phyloP scores from a whole-genome alignment of 805 yeast genomes.

The Cyberlindnera amylophila region DNA sequence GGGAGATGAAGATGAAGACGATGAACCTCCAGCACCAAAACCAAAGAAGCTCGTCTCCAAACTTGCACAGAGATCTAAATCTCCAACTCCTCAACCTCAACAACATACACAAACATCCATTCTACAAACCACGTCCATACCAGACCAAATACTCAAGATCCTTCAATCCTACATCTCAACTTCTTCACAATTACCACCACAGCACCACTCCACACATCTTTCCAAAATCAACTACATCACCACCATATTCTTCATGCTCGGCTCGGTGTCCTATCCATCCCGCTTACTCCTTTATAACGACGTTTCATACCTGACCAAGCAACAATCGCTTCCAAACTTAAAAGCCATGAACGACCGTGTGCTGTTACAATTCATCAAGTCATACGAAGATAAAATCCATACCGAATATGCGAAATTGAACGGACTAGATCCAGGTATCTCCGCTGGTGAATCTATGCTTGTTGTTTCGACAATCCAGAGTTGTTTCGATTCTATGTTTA shows the following conservation, averaged over 20 bases:
- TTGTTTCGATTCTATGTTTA: slow-evolving; percentile 6
- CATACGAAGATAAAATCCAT: slow-evolving; percentile 12
- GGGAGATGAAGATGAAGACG: slow-evolving; percentile 26
- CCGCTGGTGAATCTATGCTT: slow-evolving; percentile 12
- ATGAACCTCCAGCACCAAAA: background rate
- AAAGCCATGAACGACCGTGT: slow-evolving; percentile 38
- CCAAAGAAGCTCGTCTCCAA: slow-evolving; percentile 21
- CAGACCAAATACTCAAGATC: slow-evolving; percentile 11
- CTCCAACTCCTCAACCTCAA: slow-evolving; percentile 14
- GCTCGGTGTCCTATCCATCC: slow-evolving; percentile 13
- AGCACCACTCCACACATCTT: slow-evolving; percentile 13
- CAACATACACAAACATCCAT: background rate
- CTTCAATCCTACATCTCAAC: slow-evolving; percentile 18
- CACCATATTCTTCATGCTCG: slow-evolving; percentile 19
- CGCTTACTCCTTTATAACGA: slow-evolving; percentile 22
- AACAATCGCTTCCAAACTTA: slow-evolving; percentile 27
- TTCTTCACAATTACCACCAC: slow-evolving; percentile 6
- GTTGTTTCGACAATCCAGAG: slow-evolving; percentile 16
- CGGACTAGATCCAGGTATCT: slow-evolving; percentile 21
- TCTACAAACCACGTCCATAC: slow-evolving; percentile 12
- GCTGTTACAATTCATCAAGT: slow-evolving; percentile 11
- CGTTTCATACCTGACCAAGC: slow-evolving; percentile 8
- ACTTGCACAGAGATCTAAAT: slow-evolving; percentile 9
- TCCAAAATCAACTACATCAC: slow-evolving; percentile 18
- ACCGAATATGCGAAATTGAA: slow-evolving; percentile 7